Evolutionary conservation across 164 flowering plant species (phyloP).

Genomic region (Piper betle): DNA sequence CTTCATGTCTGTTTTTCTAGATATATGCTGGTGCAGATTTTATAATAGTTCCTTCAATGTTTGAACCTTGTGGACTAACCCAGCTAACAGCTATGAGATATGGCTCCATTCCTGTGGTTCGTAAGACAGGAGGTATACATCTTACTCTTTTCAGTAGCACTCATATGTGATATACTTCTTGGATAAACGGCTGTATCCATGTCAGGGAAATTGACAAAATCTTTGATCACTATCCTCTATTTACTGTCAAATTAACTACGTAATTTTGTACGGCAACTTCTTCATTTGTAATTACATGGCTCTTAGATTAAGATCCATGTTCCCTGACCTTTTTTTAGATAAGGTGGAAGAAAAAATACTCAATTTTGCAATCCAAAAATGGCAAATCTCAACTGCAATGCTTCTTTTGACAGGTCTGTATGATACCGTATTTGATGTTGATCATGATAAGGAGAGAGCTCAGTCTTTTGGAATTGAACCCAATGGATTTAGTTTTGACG

Average conservation of each 20-base stretch:
- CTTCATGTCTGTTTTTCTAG: conserved; percentile 16
- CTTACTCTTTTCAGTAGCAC: background rate
- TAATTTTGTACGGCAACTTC: too few species aligned
- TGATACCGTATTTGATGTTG: conserved; percentile 93
- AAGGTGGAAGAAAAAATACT: too few species aligned
- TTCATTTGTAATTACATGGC: too few species aligned
- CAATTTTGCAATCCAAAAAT: background rate
- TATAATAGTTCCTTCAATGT: conserved; percentile 87
- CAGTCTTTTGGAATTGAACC: conserved; percentile 65
- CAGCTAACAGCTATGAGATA: conserved; percentile 95
- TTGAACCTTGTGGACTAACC: conserved; percentile 98
- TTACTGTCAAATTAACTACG: too few species aligned
- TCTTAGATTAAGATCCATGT: too few species aligned
- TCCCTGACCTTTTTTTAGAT: too few species aligned
- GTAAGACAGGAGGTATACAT: conserved; percentile 83
- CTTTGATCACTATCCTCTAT: too few species aligned
- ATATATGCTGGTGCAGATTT: conserved; percentile 96
- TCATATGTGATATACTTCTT: background rate
- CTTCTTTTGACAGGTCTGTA: conserved; percentile 50
- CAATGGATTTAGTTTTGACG: conserved; percentile 89
- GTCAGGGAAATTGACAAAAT: too few species aligned
- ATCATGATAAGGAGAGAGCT: conserved; percentile 86
- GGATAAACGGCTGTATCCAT: background rate
- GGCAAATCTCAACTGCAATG: background rate
- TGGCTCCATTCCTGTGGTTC: conserved; percentile 90